Base-by-base conservation (phyloP, 2,329 filamentous ascomycete species). In the Verticillium dahliae region DNA sequence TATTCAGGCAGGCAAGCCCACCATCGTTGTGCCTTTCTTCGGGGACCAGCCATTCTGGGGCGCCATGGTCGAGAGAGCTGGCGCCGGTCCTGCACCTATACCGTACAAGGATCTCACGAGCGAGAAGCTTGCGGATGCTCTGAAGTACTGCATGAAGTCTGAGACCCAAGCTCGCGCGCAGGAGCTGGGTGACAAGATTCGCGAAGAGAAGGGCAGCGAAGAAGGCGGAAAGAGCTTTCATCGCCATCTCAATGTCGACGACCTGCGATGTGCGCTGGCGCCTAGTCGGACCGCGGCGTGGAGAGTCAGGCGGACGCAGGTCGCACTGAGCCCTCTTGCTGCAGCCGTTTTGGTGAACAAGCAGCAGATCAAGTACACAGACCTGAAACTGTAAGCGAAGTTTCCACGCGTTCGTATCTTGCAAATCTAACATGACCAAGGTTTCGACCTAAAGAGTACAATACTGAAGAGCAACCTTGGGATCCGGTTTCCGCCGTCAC, bases 11-110 rank as follows among this genome's bases (percentile, higher is more conserved):
- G 92, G 91, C 31, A 87, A 87, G 60, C 92, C 92, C 1, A 96
- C 92, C 0, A 84, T 95, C 1, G 83, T 96, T 2, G 87, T 96
- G 0, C 92, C 92, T 0, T 96, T 96, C 76, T 96, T 93, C 69
- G 90, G 90, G 1, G 90, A 94, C 67, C 90, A 94, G 72, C 88
- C 88, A 0, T 94, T 93, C 69, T 93, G 90, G 90, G 90, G 90
- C 7, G 81, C 86, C 10, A 92, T 93, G 83, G 85, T 92, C 45
- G 82, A 87, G 0, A 82, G 80, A 62, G 89, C 90, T 6, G 88
- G 89, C 10, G 90, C 90, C 6, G 90, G 90, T 0, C 90, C 90
- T 0, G 74, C 80, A 1, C 89, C 90, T 0, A 85, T 92, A 57
- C 87, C 87, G 0, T 85, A 89, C 71, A 89, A 89, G 66, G 78